A percentile compares a stretch with the other conserved stretches of the same genome.
These are phyloP conservation scores for Clarkia xantiana DNA, from an alignment of 345 rosid species.

Conservation along the genomic window DNA sequence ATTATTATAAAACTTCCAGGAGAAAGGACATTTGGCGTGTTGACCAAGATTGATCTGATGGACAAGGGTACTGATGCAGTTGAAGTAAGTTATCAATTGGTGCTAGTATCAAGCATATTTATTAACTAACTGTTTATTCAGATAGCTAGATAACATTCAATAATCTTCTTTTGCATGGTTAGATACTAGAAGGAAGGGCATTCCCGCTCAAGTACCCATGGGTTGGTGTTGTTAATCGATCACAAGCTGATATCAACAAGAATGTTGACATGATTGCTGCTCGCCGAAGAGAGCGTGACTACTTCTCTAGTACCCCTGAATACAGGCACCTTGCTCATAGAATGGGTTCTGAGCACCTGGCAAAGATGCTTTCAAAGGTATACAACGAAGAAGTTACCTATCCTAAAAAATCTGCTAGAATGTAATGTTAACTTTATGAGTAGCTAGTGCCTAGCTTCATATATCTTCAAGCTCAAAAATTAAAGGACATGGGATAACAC, in stretches of 20 bases:
- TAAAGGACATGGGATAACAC: too few species aligned
- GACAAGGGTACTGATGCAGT: slow-evolving; percentile 88
- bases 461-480: too few species aligned
- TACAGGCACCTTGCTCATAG: slow-evolving; percentile 1
- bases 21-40: slow-evolving; percentile 79
- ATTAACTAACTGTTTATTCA: background rate
- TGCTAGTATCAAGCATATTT: background rate
- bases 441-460: too few species aligned
- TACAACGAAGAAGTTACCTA: background rate
- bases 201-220: slow-evolving; percentile 3
- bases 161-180: background rate
- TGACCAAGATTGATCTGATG: slow-evolving; percentile 90
- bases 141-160: too few species aligned
- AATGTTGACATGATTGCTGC: slow-evolving; percentile 5
- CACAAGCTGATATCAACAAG: slow-evolving; percentile 4
- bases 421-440: too few species aligned
- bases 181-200: slow-evolving; percentile 3
- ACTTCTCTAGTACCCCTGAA: slow-evolving; percentile 2
- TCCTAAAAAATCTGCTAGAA: background rate
- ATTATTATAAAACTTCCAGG: slow-evolving; percentile 22
- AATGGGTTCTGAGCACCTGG: slow-evolving; percentile 4
- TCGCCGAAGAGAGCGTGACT: slow-evolving; percentile 1
- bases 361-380: slow-evolving; percentile 1
- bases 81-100: slow-evolving; percentile 30
- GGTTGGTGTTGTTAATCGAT: slow-evolving; percentile 5